Evolutionary conservation across 2,329 filamentous ascomycete genomes (phyloP), one percentile per base, ranked within the genome.

Genomic region (Trichophyton rubrum): DNA sequence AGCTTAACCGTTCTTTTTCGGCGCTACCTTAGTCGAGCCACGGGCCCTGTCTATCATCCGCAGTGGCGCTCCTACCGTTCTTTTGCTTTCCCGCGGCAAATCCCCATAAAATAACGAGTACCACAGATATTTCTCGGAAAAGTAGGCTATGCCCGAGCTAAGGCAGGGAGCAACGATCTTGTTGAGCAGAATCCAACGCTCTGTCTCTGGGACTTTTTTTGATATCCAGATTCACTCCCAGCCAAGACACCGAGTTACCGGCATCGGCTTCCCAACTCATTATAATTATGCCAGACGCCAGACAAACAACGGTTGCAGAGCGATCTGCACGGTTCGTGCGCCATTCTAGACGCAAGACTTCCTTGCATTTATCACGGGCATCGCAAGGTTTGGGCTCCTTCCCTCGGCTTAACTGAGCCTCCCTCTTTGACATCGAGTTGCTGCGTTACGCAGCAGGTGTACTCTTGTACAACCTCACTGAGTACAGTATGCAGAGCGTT

Each of bases 11-110:
- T 51, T 24, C 20, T 24, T 47, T 47, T 22, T 53, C 33, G 51
- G 51, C 51, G 51, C 51, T 35, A 55, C 51, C 51, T 20, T 55
- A 55, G 51, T 55, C 51, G 51, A 55, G 51, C 51, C 51, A 55
- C 51, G 51, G 51, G 51, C 51, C 51, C 51, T 55, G 51, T 55
- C 51, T 55, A 55, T 55, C 51, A 55, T 55, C 51, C 51, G 51
- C 51, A 33, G 51, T 33, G 27, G 51, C 51, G 51, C 51, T 55
- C 51, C 51, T 55, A 55, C 51, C 24, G 51, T 55, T 55, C 51
- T 55, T 38, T 55, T 55, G 15, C 51, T 55, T 55, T 55, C 51
- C 51, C 51, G 51, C 51, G 51, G 51, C 51, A 55, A 55, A 20
- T 55, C 51, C 51, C 51, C 51, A 55, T 55, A 55, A 55, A 55